These are phyloP conservation scores for Paraurostyla sp. DNA, from an alignment of 73 alveolate species.

Conservation along the genomic window DNA sequence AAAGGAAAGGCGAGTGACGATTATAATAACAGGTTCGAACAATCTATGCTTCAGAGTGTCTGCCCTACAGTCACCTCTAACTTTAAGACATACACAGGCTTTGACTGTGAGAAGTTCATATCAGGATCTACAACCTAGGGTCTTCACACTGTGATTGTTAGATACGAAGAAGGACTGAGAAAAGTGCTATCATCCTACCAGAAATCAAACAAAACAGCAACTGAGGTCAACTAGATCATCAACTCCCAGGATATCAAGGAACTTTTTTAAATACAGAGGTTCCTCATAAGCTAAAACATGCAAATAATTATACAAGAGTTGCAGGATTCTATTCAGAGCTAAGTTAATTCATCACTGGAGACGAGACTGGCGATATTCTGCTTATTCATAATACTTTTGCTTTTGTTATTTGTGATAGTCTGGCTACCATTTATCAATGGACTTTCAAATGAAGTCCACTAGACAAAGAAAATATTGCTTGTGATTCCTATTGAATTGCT, in stretches of 20 bases:
- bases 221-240: not conserved
- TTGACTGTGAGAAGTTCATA: not conserved
- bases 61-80: not conserved
- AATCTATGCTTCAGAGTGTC: conserved; percentile 25
- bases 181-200: not conserved
- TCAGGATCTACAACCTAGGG: conserved; percentile 57
- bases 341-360: not conserved
- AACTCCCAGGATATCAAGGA: conserved; percentile 24
- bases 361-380: conserved; percentile 55
- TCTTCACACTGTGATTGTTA: conserved; percentile 50
- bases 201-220: not conserved
- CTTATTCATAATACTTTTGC: conserved; percentile 24
- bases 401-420: conserved; percentile 33
- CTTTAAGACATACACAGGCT: not conserved
- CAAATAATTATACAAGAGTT: not conserved
- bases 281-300: conserved; percentile 28
- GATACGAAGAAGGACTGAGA: conserved; percentile 51
- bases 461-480: conserved; percentile 50
- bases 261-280: conserved; percentile 4
- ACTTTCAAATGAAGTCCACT: conserved; percentile 49
- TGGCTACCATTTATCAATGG: conserved; percentile 68
- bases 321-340: conserved; percentile 4
- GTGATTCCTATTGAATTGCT: conserved; percentile 52
- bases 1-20: not conserved
- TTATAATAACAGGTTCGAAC: not conserved